Evolutionary conservation across 2,329 filamentous ascomycete genomes (phyloP), one percentile per base, ranked within the genome.

Genomic region (Hirsutella thompsonii): DNA sequence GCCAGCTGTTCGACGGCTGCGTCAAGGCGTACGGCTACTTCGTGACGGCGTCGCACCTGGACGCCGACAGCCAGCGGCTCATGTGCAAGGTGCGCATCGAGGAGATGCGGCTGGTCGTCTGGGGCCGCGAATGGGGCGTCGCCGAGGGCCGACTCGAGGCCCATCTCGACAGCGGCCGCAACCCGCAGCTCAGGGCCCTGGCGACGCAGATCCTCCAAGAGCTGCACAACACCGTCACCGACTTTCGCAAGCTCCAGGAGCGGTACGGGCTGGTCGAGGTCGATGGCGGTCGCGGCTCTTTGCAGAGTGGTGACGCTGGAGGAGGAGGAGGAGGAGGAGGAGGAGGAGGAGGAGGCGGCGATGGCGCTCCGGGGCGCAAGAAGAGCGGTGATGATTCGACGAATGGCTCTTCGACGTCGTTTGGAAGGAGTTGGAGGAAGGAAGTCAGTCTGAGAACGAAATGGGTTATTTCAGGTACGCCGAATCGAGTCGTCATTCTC

Each of bases 81-180:
- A 52, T 66, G 35, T 68, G 66, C 55, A 69, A 69, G 49, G 62
- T 69, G 41, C 61, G 64, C 39, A 69, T 69, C 49, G 66, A 69
- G 53, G 66, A 69, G 58, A 68, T 66, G 63, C 58, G 66, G 4
- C 56, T 69, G 29, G 51, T 64, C 23, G 63, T 68, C 43, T 69
- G 66, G 66, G 66, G 66, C 16, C 52, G 66, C 26, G 62, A 68
- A 46, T 69, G 66, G 66, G 66, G 66, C 20, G 64, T 69, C 28
- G 57, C 62, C 9, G 66, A 69, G 52, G 66, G 66, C 5, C 55
- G 47, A 38, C 53, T 69, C 1, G 66, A 69, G 49, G 60, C 58
- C 28, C 63, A 67, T 42, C 55, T 68, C 8, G 52, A 57, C 42
- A 54, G 53, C 29, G 59, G 57, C 32, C 52, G 53, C 37, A 61